Base-by-base conservation (phyloP, 2,329 filamentous ascomycete species). In the Paecilomyces sp. region DNA sequence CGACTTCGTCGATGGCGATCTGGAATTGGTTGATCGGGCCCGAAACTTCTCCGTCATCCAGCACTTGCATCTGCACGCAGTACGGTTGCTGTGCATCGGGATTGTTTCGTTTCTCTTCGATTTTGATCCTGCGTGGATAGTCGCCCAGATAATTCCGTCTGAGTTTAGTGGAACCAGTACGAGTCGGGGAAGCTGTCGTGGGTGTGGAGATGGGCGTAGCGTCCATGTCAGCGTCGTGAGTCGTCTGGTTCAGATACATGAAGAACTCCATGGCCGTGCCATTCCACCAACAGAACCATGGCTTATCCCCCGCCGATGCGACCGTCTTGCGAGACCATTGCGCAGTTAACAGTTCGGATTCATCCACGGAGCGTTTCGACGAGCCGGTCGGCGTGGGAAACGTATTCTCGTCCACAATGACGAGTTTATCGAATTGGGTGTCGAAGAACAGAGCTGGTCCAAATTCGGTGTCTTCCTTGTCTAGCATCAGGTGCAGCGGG, bases 281-380 rank as follows among this genome's bases (percentile, higher is more conserved):
- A 68, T 89, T 89, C 85, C 86, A 90, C 69, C 83, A 84, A 71
- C 87, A 90, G 66, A 85, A 87, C 86, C 86, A 90, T 2, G 86
- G 85, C 60, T 79, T 80, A 36, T 88, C 84, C 8, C 84, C 83
- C n/a, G 80, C 69, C 11, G 76, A 69, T 8, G 76, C 75, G 56
- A 77, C 70, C 63, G 79, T 75, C 47, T 76, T 76, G 60, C 75
- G 74, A 57, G 71, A 63, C 59, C 63, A 66, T 57, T 60, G 65
- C 63, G 59, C 66, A 54, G 60, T 62, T 51, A 69, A 30, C 22
- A 62, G 63, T 57, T 69, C 67, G 63, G 58, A 66, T 65, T 69
- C 63, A 52, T 60, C 63, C 56, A 63, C 58, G 5, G 67, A 64
- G 56, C 74, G 73, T 58, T 71, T 72, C 9, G 68, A 68, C 11